Conservation (phyloP, 2,329 filamentous ascomycete species). For the Truncatella angustata region DNA sequence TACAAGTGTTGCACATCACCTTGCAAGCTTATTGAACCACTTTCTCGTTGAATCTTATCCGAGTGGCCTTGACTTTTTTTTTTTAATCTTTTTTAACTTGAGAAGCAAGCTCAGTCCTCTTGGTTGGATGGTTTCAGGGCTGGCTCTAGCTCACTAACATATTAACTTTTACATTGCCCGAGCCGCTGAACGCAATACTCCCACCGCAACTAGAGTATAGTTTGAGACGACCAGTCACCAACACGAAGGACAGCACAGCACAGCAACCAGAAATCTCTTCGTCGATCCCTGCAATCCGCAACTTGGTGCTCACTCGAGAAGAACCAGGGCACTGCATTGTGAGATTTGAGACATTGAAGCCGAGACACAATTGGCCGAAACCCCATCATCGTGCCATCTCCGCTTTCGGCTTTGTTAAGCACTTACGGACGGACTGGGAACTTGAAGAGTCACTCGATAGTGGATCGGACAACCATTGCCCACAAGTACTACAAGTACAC, state of each 20-base stretch:
- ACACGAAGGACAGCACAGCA: not conserved
- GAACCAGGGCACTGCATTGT: not conserved
- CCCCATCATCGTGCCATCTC: slow-evolving; percentile 10
- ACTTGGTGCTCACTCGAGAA: not conserved
- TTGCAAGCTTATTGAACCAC: not conserved
- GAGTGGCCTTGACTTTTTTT: not conserved
- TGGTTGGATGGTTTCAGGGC: slow-evolving; percentile 6
- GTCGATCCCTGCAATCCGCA: not conserved
- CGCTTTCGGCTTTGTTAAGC: slow-evolving; percentile 11
- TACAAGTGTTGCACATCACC: slow-evolving; percentile 7
- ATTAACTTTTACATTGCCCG: not conserved
- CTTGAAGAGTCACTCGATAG: not conserved
- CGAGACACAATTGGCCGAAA: slow-evolving; percentile 8
- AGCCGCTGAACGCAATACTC: not conserved
- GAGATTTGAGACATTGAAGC: slow-evolving; percentile 8
- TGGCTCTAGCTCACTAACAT: slow-evolving; percentile 3
- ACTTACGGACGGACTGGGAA: not conserved
- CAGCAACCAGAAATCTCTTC: not conserved
- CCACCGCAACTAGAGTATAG: not conserved
- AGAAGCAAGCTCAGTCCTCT: slow-evolving; percentile 3
- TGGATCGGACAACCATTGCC: slow-evolving; percentile 1
- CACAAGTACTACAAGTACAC: not conserved
- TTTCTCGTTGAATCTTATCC: not conserved
- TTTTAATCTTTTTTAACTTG: not conserved
- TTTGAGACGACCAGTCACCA: not conserved